A percentile compares a stretch with the other conserved stretches of the same genome.
Conservation (phyloP, 257 asterid genomes). For the Capsicum chinense region DNA sequence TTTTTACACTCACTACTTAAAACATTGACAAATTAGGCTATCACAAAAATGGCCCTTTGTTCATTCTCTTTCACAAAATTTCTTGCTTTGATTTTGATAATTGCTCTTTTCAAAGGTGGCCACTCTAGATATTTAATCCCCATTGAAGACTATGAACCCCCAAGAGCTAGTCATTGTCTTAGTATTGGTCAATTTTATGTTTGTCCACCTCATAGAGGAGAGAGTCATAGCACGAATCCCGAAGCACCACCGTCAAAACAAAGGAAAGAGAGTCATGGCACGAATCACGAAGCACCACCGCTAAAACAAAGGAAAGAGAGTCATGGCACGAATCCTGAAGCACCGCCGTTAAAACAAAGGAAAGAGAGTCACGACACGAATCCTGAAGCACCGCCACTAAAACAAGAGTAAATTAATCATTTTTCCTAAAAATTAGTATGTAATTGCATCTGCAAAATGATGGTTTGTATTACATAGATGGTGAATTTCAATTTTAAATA, state of each 20-base stretch:
- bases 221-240: too few species aligned
- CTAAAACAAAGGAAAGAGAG: too few species aligned
- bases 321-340: too few species aligned
- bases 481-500: background rate
- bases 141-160: background rate
- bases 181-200: background rate
- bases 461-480: background rate
- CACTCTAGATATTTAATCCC: background rate
- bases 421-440: background rate
- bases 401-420: too few species aligned
- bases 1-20: background rate
- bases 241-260: too few species aligned
- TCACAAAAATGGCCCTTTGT: background rate
- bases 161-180: conserved; percentile 16
- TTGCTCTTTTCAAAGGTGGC: background rate
- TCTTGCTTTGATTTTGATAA: conserved; percentile 3
- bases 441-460: background rate
- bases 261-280: too few species aligned
- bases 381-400: too few species aligned
- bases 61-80: conserved; percentile 13
- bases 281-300: too few species aligned
- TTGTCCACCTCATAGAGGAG: background rate
- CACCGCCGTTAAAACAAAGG: too few species aligned
- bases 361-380: too few species aligned
- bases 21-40: background rate